Conservation (phyloP, 208 protist genomes). For the Crithidia mellificae region DNA sequence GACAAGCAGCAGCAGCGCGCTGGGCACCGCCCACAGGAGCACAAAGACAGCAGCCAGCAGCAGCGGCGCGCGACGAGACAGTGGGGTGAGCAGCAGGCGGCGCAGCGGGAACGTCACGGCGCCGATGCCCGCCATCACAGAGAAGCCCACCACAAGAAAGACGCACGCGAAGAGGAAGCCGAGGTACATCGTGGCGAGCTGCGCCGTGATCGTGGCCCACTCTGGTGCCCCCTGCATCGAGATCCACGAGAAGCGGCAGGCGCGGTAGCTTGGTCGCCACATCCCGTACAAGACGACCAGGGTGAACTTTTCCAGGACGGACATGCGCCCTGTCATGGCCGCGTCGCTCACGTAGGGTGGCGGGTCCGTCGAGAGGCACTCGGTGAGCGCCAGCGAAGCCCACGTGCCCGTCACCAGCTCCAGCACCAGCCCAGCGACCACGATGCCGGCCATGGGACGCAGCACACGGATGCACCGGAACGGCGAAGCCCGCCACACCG, state of each 20-base stretch:
- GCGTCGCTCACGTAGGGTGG: slow-evolving; percentile 41
- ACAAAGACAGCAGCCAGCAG: slow-evolving; percentile 20
- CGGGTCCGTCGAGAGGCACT: slow-evolving; percentile 49
- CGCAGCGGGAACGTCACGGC: slow-evolving; percentile 32
- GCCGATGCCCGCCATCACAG: slow-evolving; percentile 19
- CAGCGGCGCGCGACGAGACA: slow-evolving; percentile 16
- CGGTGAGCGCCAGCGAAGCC: slow-evolving; percentile 36
- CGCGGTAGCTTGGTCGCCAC: slow-evolving; percentile 46
- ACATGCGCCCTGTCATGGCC: slow-evolving; percentile 61
- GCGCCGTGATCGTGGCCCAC: slow-evolving; percentile 47
- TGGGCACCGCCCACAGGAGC: slow-evolving; percentile 49
- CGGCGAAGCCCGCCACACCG: slow-evolving; percentile 18
- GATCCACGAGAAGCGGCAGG: slow-evolving; percentile 78
- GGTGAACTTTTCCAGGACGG: slow-evolving; percentile 51
- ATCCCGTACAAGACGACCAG: slow-evolving; percentile 56
- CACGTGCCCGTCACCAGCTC: slow-evolving; percentile 42
- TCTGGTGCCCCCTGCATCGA: slow-evolving; percentile 49
- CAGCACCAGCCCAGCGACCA: slow-evolving; percentile 36
- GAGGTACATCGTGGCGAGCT: slow-evolving; percentile 55
- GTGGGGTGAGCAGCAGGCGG: slow-evolving; percentile 27
- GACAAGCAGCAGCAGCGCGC: slow-evolving; percentile 32
- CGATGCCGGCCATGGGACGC: slow-evolving; percentile 25
- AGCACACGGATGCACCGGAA: slow-evolving; percentile 26
- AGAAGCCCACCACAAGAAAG: slow-evolving; percentile 34
- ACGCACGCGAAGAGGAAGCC: slow-evolving; percentile 41